Evolutionary conservation across 202 grass and related monocot genomes (phyloP), one percentile per base, ranked within the genome.

Genomic region (Sporobolus alterniflorus): DNA sequence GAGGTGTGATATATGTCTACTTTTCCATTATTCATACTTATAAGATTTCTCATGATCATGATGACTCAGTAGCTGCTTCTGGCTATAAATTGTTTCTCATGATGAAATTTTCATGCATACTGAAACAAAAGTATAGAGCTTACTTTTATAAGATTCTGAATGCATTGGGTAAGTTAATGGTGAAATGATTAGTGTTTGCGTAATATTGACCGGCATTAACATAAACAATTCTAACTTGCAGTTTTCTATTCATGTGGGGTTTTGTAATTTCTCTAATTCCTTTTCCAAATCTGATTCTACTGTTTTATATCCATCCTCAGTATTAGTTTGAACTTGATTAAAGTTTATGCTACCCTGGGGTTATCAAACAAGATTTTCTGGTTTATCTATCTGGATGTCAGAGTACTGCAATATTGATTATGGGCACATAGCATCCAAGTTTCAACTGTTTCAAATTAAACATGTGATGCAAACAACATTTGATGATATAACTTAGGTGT

Each of bases 191-290:
- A 82, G 25, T 44, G 18, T 41, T 60, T 10, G 9, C 34, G 40
- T 84, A 32, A 51, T 31, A 49, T 54, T 67, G 13, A 65, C 31
- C 51, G 61, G 14, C 49, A 64, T 60, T 60, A 1, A 28, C n/a
- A 60, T 76, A 20, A 63, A 70, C 24, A 42, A 56, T 46, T 69
- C 11, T 68, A 52, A 25, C 14, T 74, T 84, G 8, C 22, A n/a
- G 51, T 67, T 48, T 30, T 10, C 22, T 77, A 22, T 72, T 7
- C 12, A 15, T 76, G 12, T 81, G n/a, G 12, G 57, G 21, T 18
- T 81, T 66, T 66, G 22, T 46, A 82, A 76, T 17, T 60, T 2
- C 11, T 46, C 16, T 79, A 72, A 57, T 73, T 40, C 42, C 64
- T 73, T 60, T 12, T 71, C 28, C 66, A 66, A 71, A 76, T 18